Percentiles rank a stretch among this genome's conserved stretches.
These are phyloP conservation scores for Coemansia nantahalensis DNA, from an alignment of 192 early-diverging fungal species.

Conservation along the genomic window DNA sequence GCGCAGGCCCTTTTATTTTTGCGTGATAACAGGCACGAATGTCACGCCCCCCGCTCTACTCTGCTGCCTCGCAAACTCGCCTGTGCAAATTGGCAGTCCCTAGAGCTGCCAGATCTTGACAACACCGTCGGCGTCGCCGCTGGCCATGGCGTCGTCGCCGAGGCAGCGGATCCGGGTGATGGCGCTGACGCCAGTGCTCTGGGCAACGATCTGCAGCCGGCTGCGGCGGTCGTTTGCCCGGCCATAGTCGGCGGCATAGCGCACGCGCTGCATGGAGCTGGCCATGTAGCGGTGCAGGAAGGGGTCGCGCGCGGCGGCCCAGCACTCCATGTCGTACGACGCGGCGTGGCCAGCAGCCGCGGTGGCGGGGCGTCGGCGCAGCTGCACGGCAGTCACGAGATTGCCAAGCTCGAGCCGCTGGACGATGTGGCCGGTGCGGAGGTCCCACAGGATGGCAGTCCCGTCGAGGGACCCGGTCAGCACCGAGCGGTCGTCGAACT, in stretches of 20 bases:
- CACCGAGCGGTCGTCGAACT: constrained; percentile 69
- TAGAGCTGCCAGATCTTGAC: constrained; percentile 67
- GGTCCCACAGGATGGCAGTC: constrained; percentile 70
- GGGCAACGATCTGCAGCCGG: constrained; percentile 15
- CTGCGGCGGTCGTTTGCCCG: constrained; percentile 45
- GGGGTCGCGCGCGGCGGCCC: constrained; percentile 53
- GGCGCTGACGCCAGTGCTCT: neutral
- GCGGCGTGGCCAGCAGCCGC: neutral
- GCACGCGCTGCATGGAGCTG: constrained; percentile 59
- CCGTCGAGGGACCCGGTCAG: constrained; percentile 70
- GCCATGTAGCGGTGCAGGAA: constrained; percentile 59
- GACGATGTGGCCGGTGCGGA: constrained; percentile 64
- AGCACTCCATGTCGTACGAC: constrained; percentile 59
- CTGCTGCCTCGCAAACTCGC: no score
- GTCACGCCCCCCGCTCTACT: no score
- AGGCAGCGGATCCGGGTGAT: constrained; percentile 10
- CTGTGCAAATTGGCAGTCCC: no score
- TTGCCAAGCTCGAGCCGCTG: constrained; percentile 58
- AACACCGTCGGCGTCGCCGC: constrained; percentile 62
- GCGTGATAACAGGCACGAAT: no score
- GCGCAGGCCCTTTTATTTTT: no score
- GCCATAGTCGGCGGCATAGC: constrained; percentile 52
- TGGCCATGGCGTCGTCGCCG: constrained; percentile 43
- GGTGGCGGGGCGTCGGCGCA: constrained; percentile 20
- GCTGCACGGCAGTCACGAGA: constrained; percentile 44